phyloP scores from a whole-genome alignment of 225 moss, liverwort and hornwort species.

The Neckera pumila region DNA sequence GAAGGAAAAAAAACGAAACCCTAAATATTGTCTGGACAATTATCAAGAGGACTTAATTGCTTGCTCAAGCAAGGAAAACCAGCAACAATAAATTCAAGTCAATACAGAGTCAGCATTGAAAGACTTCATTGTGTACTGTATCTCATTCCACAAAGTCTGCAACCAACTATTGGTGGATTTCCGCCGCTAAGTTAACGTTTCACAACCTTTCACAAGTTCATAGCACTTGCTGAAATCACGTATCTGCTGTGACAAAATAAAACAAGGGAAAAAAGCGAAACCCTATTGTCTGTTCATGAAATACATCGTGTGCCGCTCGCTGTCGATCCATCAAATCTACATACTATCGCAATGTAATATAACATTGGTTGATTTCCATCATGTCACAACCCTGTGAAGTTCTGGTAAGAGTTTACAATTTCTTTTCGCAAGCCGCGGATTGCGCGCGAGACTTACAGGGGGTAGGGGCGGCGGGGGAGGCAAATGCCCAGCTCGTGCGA shows the following conservation, averaged over 20 bases:
- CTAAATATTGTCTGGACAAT: not conserved
- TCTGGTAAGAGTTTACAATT: not conserved
- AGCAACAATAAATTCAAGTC: not conserved
- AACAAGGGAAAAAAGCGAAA: not conserved
- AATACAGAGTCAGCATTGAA: not conserved
- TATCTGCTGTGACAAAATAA: not conserved
- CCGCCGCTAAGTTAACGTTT: not conserved
- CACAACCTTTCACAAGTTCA: not conserved
- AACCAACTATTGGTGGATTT: not conserved
- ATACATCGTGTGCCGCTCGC: not conserved
- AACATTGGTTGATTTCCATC: not conserved
- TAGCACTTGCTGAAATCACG: not conserved
- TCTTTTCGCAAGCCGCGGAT: not conserved
- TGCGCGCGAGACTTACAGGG: not conserved
- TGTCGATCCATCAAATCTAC: not conserved
- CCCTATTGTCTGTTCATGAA: not conserved
- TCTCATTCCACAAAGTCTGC: not conserved
- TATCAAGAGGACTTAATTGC: not conserved
- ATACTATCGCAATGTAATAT: not conserved
- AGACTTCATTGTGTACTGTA: not conserved
- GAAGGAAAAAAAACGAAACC: not conserved
- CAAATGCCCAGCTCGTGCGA: slow-evolving; percentile 8
- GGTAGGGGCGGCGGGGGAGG: slow-evolving; percentile 32
- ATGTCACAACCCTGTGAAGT: not conserved
- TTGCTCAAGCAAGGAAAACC: not conserved